Conservation (phyloP, 495 filamentous ascomycete species). For the Penicillium tannophilum region DNA sequence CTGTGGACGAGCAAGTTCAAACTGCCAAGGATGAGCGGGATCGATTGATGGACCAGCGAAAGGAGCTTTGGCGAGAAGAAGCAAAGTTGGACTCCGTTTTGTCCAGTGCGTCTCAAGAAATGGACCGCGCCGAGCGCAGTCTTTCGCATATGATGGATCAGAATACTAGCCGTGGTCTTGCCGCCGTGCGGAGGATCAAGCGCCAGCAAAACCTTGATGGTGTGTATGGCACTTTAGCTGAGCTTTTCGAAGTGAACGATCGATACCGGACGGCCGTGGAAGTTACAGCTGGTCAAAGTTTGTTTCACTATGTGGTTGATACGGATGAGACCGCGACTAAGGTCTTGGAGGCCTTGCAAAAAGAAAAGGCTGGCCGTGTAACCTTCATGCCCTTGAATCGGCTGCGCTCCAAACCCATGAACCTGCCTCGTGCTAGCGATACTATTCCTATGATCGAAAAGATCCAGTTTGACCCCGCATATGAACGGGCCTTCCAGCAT, state of each 20-base stretch:
- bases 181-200: constrained; percentile 78
- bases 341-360: constrained; percentile 77
- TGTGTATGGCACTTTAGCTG: constrained; percentile 90
- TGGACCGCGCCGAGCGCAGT: constrained; percentile 71
- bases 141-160: constrained; percentile 88
- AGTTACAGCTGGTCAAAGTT: constrained; percentile 84
- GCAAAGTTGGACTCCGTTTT: constrained; percentile 79
- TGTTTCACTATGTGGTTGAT: constrained; percentile 97
- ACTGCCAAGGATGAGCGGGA: constrained; percentile 80
- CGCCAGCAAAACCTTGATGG: constrained; percentile 74
- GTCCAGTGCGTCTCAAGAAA: constrained; percentile 70
- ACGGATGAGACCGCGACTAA: constrained; percentile 84
- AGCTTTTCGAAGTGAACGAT: constrained; percentile 84
- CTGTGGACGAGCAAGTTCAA: constrained; percentile 70
- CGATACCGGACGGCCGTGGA: constrained; percentile 88
- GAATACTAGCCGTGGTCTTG: constrained; percentile 79
- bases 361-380: constrained; percentile 78
- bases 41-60: constrained; percentile 81
- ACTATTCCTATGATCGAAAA: constrained; percentile 85
- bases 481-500: constrained; percentile 84
- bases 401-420: constrained; percentile 64
- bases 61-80: constrained; percentile 88
- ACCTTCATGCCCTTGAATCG: constrained; percentile 94
- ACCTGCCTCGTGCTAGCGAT: constrained; percentile 83
- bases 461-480: constrained; percentile 73